Evolutionary conservation across 2,329 filamentous ascomycete species (phyloP), one percentile per base, ranked within the genome.

Genomic region (Claviceps arundinis): DNA sequence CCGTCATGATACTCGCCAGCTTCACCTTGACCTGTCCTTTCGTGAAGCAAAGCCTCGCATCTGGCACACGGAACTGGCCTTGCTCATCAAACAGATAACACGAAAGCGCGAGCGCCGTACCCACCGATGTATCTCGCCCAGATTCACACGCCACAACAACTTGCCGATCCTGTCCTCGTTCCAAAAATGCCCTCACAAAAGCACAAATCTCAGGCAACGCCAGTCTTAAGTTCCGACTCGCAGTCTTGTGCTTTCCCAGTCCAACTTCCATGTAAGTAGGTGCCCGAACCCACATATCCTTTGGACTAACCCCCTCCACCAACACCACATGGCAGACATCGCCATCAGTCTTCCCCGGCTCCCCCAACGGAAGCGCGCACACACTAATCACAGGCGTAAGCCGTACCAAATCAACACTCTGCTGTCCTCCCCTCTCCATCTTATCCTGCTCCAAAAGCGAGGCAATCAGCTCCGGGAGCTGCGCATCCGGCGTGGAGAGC

Each of bases 1-100:
- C 80, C 5, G 82, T 84, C 66, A 91, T 87, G 59, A 97, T 87
- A 73, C 83, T 85, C n/a, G 85, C 84, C 37, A 97, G 73, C 50
- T 84, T 78, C 59, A 82, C 79, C 59, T 87, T 84, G 63, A 97
- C 89, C 48, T 85, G 73, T 8, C 75, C 73, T 68, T 98, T 97
- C 64, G 81, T 83, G 47, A 91, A 70, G 7, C 57, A 59, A 4
- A 60, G 58, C 4, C 56, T 54, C 7, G 59, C 54, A 6, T 56
- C 56, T 6, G 58, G 57, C 2, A 57, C 43, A 22, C 64, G 62
- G 41, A 64, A 61, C 40, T 60, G 70, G 59, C 87, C 89, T 2
- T 80, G 62, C 7, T 85, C 78, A 56, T 84, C 74, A 57, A 85
- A 85, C 56, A 84, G 82, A 24, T 83, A 75, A 64, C 90, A 96